phyloP scores from a whole-genome alignment of 768 basidiomycete genomes.

The Trametes sanguinea region DNA sequence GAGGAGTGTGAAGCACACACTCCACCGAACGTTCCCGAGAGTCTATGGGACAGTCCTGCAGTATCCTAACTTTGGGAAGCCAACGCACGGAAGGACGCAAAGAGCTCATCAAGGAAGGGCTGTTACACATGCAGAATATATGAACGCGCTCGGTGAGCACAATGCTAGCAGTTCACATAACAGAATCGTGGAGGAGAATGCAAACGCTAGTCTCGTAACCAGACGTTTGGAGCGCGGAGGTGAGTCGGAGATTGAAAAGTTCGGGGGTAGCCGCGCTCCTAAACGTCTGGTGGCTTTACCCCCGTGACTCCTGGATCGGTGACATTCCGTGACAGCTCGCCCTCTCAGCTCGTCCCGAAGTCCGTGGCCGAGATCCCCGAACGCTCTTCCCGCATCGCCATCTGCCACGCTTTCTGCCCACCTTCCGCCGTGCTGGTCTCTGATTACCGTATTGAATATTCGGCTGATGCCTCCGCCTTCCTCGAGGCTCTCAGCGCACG shows the following conservation, averaged over 20 bases:
- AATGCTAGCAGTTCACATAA: too few species aligned
- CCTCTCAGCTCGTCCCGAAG: too few species aligned
- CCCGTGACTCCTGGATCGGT: not conserved
- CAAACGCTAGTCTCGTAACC: too few species aligned
- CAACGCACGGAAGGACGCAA: too few species aligned
- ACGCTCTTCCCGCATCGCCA: not conserved
- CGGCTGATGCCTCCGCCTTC: not conserved
- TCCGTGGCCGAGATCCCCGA: not conserved
- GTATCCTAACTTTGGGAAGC: too few species aligned
- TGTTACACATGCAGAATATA: too few species aligned
- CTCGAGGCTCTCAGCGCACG: too few species aligned
- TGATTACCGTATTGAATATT: not conserved
- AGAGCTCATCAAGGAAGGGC: too few species aligned
- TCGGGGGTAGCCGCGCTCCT: not conserved
- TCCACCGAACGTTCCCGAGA: constrained; percentile 12
- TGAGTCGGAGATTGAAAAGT: not conserved
- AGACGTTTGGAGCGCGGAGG: too few species aligned
- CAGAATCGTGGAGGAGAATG: too few species aligned
- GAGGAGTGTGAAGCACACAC: not conserved
- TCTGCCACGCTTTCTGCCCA: not conserved
- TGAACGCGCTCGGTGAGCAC: not conserved
- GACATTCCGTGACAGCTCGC: not conserved
- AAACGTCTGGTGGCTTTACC: constrained; percentile 3
- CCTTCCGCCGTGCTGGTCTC: not conserved
- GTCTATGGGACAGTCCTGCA: not conserved